Conservation (phyloP, 2,329 filamentous ascomycete species). For the Colletotrichum filicis region DNA sequence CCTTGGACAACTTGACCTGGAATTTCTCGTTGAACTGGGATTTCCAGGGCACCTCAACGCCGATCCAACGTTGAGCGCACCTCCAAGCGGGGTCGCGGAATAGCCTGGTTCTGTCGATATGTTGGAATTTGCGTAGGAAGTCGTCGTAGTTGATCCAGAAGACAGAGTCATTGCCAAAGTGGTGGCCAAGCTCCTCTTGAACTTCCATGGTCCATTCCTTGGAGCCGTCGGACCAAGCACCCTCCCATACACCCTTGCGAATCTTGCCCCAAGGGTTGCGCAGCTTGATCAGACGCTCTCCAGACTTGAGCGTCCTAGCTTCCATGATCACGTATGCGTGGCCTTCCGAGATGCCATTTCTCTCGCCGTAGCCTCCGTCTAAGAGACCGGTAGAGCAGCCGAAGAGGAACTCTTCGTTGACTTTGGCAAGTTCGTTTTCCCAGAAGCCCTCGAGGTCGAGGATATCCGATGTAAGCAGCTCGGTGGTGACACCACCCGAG, state of each 20-base stretch:
- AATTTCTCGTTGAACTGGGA: constrained; percentile 71
- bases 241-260: constrained; percentile 69
- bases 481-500: constrained; percentile 76
- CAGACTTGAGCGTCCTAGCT: constrained; percentile 61
- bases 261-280: constrained; percentile 70
- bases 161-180: constrained; percentile 70
- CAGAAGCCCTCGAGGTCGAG: constrained; percentile 85
- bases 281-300: constrained; percentile 67
- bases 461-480: constrained; percentile 76
- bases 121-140: constrained; percentile 70
- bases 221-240: constrained; percentile 68
- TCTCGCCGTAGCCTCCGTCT: constrained; percentile 69
- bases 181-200: constrained; percentile 66
- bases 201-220: constrained; percentile 71
- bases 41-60: constrained; percentile 71
- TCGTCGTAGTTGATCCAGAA: constrained; percentile 74
- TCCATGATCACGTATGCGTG: constrained; percentile 73
- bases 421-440: constrained; percentile 81
- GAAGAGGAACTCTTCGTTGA: constrained; percentile 84
- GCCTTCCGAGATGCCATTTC: constrained; percentile 67
- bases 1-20: constrained; percentile 64
- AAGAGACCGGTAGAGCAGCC: constrained; percentile 75
- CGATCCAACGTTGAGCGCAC: constrained; percentile 69
- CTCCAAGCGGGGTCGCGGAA: constrained; percentile 70
- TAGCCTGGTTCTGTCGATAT: constrained; percentile 71